Evolutionary conservation across 2,329 filamentous ascomycete genomes (phyloP), one percentile per base, ranked within the genome.

Genomic region (Westerdykella sp.): DNA sequence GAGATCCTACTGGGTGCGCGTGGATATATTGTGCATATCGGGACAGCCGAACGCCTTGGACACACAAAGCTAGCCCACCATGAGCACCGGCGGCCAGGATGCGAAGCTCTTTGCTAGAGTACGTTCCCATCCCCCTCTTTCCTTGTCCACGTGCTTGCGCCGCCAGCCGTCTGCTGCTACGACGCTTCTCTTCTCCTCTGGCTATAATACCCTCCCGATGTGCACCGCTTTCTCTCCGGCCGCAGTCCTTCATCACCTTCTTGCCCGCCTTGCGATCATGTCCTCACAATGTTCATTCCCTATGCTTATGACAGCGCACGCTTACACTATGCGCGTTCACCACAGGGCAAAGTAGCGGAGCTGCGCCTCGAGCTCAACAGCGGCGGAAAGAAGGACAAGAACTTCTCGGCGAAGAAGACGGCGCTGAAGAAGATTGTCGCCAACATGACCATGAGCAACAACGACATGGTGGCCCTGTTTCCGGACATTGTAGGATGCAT

Each of bases 401-500:
- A 94, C 72, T 85, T 88, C 71, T 79, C 84, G 36, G 81, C 82
- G 54, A 98, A 97, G 77, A 97, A 97, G 79, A 94, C 96, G 63
- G 90, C 93, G 10, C 78, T 98, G 50, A 98, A 98, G 79, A 96
- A 96, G 78, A 97, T 98, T 56, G 93, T 98, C 58, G 93, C 93
- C 66, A 98, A 98, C 67, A 98, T 98, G 93, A 98, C 93, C 53
- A 98, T 98, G 93, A 97, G 91, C 79, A 98, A 98, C 73, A 98
- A 97, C 64, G 93, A 98, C 69, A 98, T 98, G 93, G 85, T 97
- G 43, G 89, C 88, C 32, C 75, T 98, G 41, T 98, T 98, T 58
- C 89, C 91, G 14, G 93, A 98, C 65, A 85, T 98, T 47, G 87
- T 98, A 56, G 83, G 77, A 50, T 97, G 91, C 75, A 98, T 98